Percentiles rank a stretch among this genome's conserved stretches.
Conservation (phyloP, 1,139 yeast species). For the Zygosaccharomyces sapae region DNA sequence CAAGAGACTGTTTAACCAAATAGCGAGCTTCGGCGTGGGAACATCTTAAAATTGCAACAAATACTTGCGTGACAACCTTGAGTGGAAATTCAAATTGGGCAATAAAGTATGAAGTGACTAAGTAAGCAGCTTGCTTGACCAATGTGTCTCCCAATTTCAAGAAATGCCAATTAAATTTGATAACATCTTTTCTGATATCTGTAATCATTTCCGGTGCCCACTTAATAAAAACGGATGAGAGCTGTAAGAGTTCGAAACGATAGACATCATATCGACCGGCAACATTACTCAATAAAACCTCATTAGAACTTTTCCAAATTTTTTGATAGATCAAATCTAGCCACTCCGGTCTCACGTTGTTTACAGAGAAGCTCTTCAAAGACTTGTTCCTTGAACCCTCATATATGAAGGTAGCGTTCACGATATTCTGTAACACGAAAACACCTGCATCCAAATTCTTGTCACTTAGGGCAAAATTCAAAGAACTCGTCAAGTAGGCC, state of each 20-base stretch:
- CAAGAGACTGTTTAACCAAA: conserved; percentile 83
- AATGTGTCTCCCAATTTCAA: conserved; percentile 85
- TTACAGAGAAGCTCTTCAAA: conserved; percentile 47
- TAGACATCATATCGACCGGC: conserved; percentile 72
- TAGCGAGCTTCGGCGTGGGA: conserved; percentile 82
- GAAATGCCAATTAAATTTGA: conserved; percentile 92
- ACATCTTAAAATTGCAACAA: conserved; percentile 81
- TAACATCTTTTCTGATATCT: conserved; percentile 76
- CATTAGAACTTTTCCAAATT: conserved; percentile 68
- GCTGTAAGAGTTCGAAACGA: conserved; percentile 72
- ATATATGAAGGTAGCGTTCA: conserved; percentile 61
- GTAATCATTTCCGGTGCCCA: conserved; percentile 59
- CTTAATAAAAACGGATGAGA: conserved; percentile 73
- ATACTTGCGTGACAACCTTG: conserved; percentile 84
- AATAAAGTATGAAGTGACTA: conserved; percentile 81
- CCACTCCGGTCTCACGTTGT: conserved; percentile 50
- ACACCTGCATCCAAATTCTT: conserved; percentile 54
- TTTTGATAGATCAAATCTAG: conserved; percentile 54
- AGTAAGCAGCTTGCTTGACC: conserved; percentile 90
- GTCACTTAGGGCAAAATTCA: conserved; percentile 47
- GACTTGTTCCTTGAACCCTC: conserved; percentile 54
- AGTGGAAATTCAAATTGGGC: conserved; percentile 86
- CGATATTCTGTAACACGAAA: conserved; percentile 58
- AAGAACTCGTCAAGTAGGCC: conserved; percentile 49
- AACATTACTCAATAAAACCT: conserved; percentile 47